These are phyloP conservation scores for Fomitopsis serialis DNA, from an alignment of 768 basidiomycete genomes.

Conservation along the genomic window DNA sequence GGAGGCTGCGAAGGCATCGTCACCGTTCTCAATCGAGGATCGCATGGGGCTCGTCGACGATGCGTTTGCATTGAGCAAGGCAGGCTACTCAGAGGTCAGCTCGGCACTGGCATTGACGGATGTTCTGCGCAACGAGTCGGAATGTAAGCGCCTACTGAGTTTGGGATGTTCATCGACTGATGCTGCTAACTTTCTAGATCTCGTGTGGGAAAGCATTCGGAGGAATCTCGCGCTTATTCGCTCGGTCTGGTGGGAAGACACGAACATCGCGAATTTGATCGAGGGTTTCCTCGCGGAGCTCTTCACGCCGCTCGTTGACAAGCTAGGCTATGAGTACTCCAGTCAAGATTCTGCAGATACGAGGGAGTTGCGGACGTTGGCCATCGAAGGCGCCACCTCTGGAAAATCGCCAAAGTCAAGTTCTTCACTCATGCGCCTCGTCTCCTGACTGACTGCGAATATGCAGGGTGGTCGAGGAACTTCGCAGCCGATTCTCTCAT, in stretches of 20 bases:
- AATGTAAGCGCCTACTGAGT: conserved; percentile 39
- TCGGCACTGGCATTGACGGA: conserved; percentile 71
- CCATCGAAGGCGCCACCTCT: conserved; percentile 51
- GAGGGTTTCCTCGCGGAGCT: conserved; percentile 37
- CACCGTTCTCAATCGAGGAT: conserved; percentile 75
- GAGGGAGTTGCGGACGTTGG: conserved; percentile 68
- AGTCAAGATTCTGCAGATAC: conserved; percentile 62
- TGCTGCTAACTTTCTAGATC: conserved; percentile 38
- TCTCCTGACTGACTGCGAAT: background rate
- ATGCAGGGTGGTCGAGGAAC: conserved; percentile 66
- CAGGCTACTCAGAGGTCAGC: conserved; percentile 74
- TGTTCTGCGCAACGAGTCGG: conserved; percentile 66
- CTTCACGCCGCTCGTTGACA: conserved; percentile 71
- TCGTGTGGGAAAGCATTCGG: conserved; percentile 76
- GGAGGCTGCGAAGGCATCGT: conserved; percentile 65
- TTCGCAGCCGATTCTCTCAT: conserved; percentile 63
- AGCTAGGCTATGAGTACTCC: conserved; percentile 73
- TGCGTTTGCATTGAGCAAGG: conserved; percentile 70
- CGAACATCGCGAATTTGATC: conserved; percentile 37
- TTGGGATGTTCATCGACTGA: background rate
- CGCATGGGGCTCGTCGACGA: conserved; percentile 88
- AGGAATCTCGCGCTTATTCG: conserved; percentile 48
- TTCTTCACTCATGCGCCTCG: no score
- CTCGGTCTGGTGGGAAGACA: conserved; percentile 83
- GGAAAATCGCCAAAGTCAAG: conserved; percentile 38